Evolutionary conservation across 2,329 filamentous ascomycete genomes (phyloP).

Genomic region (Fusarium nodosum): DNA sequence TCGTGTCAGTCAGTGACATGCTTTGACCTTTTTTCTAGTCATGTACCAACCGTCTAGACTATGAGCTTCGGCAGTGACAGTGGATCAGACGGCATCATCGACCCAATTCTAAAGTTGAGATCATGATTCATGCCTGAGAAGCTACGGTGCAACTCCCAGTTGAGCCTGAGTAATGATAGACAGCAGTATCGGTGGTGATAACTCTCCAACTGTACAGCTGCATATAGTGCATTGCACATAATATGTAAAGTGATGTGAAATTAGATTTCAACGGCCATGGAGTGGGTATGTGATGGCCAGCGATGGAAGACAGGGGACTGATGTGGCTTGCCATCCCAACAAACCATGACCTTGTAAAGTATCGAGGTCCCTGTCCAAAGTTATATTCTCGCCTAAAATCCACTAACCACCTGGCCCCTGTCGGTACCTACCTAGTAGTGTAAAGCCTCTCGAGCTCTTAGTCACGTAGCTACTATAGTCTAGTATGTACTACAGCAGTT

Average conservation of each 20-base stretch:
- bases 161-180: not conserved
- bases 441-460: not conserved
- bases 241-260: not conserved
- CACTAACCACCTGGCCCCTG: not conserved
- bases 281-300: not conserved
- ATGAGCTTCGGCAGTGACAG: conserved; percentile 4
- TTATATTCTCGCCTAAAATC: not conserved
- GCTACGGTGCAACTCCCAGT: not conserved
- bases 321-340: not conserved
- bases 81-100: not conserved
- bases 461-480: not conserved
- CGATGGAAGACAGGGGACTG: conserved; percentile 5
- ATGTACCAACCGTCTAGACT: conserved; percentile 7
- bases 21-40: conserved; percentile 25
- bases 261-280: conserved; percentile 3
- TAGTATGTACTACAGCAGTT: not conserved
- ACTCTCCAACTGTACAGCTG: not conserved
- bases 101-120: not conserved
- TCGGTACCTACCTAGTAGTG: not conserved
- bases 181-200: not conserved
- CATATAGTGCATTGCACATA: not conserved
- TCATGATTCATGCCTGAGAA: not conserved
- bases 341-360: not conserved
- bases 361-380: not conserved
- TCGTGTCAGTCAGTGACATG: conserved; percentile 28